Conservation (phyloP, 306 rosid species). For the Dicorynia guianensis region DNA sequence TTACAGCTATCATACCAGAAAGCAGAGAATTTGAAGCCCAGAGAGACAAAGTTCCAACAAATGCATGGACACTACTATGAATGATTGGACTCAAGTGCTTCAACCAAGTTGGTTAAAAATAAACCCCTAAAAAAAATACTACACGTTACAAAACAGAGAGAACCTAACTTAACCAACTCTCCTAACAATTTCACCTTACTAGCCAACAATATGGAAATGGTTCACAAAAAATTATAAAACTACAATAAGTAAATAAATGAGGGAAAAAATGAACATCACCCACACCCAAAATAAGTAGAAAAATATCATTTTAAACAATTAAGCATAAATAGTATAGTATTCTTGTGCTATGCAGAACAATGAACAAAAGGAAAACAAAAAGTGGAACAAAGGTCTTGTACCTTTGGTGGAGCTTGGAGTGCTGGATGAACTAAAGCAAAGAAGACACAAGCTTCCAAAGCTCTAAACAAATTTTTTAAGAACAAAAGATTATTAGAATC, state of each 20-base stretch:
- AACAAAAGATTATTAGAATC: too few relatives aligned
- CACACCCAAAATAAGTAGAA: not conserved
- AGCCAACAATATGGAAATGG: not conserved
- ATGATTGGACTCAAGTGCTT: not conserved
- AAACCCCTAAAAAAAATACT: not conserved
- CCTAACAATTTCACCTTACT: not conserved
- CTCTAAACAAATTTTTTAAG: too few relatives aligned
- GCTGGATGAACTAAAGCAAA: too few relatives aligned
- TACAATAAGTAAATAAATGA: not conserved
- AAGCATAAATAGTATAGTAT: not conserved
- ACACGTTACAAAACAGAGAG: slow-evolving; percentile 7
- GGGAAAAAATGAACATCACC: not conserved
- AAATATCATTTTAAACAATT: not conserved
- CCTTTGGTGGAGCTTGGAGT: too few relatives aligned
- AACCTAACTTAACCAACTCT: slow-evolving; percentile 19
- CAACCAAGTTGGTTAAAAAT: not conserved
- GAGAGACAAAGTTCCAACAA: too few relatives aligned
- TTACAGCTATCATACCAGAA: slow-evolving; percentile 23
- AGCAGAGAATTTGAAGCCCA: slow-evolving; percentile 9
- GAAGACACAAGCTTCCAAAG: too few relatives aligned
- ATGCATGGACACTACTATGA: not conserved
- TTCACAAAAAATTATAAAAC: not conserved
- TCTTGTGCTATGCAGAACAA: too few relatives aligned
- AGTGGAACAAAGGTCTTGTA: too few relatives aligned
- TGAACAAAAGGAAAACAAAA: too few relatives aligned